Evolutionary conservation across 2,329 filamentous ascomycete genomes (phyloP), one percentile per base, ranked within the genome.

Genomic region (Orbilia ellipsospora): DNA sequence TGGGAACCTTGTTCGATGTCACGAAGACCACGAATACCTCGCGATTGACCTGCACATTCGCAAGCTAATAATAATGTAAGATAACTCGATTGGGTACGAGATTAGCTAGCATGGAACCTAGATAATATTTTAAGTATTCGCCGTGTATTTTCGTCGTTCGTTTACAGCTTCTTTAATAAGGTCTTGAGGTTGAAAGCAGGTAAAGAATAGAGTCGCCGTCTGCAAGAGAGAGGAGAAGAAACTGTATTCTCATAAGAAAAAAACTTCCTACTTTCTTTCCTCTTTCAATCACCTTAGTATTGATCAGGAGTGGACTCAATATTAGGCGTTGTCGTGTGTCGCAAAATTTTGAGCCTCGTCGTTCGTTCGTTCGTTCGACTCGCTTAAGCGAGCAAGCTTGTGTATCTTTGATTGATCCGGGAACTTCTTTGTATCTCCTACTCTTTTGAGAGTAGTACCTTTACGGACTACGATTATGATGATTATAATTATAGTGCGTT

Each of bases 361-460:
- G 16, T 45, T 31, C 42, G 13, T 40, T 73, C 60, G 68, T 61
- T 73, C 68, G 54, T 61, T 40, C 55, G 55, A 64, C 60, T 73
- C 60, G 61, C 60, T 73, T 73, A 65, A 73, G 68, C 68, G 68
- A 73, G 60, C 55, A 73, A 65, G 68, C 54, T 55, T 54, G 60
- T 65, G 31, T 36, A 52, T 59, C 26, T 63, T 51, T 57, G n/a
- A 31, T 57, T 15, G 13, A 15, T 31, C 40, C 50, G 48, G 48
- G 48, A n/a, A 31, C 52, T 36, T 36, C 10, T 36, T n/a, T 36
- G 52, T 48, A 61, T 61, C 57, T 61, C 40, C 57, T 61, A 18
- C 40, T 57, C n/a, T 2, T 44, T 57, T 57, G 31, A 57, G 54
- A 57, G 31, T 55, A 55, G 52, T 42, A 44, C 13, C 13, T 36